These are phyloP conservation scores for Pseudocercospora pini-densiflorae DNA, from an alignment of 2,329 filamentous ascomycete genomes.

Conservation along the genomic window DNA sequence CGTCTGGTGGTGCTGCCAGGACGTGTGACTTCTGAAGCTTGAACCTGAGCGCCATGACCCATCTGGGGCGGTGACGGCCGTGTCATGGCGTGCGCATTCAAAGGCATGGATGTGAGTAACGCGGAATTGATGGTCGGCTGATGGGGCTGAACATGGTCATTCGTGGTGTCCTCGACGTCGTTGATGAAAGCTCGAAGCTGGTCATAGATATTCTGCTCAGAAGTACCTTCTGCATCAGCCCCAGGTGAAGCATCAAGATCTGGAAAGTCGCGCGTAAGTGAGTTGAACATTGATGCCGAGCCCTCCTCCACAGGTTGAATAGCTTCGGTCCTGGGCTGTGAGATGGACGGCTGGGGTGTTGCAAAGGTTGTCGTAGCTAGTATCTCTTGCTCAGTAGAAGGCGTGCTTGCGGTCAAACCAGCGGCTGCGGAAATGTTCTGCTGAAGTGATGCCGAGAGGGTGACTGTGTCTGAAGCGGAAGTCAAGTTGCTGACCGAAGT, in stretches of 20 bases:
- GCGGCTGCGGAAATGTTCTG: not conserved
- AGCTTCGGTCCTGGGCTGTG: not conserved
- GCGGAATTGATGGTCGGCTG: not conserved
- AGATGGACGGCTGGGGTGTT: not conserved
- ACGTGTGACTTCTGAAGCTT: not conserved
- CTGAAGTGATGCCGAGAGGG: not conserved
- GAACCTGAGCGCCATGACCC: not conserved
- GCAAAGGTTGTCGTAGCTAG: not conserved
- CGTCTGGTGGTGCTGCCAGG: not conserved
- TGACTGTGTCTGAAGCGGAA: not conserved
- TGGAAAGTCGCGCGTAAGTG: not conserved
- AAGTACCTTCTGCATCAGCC: not conserved
- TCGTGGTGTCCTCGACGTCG: not conserved
- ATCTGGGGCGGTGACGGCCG: not conserved
- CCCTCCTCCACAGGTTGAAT: not conserved
- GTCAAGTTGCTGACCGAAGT: not conserved
- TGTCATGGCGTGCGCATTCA: not conserved
- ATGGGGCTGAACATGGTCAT: not conserved
- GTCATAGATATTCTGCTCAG: not conserved
- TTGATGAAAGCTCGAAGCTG: not conserved
- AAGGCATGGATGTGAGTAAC: not conserved
- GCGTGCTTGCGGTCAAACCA: not conserved
- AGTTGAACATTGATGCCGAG: not conserved
- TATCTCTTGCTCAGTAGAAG: not conserved
- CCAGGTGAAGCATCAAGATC: not conserved